Base-by-base conservation (phyloP, 2,329 filamentous ascomycete genomes). In the Neoarthrinium moseri region DNA sequence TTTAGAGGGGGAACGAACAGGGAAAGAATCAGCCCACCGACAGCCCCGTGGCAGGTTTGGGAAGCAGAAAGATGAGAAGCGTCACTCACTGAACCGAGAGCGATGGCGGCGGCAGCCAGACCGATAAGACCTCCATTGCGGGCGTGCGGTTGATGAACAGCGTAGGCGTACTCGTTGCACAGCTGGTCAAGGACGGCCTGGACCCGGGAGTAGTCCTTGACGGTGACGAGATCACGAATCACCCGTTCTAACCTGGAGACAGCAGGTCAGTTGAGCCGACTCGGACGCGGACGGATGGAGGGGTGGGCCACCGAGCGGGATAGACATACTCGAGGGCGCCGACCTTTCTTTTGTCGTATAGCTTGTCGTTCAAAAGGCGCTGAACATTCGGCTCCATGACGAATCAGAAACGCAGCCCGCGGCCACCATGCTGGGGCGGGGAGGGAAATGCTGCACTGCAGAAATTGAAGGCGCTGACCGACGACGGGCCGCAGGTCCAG, bases 331-430 rank as follows among this genome's bases (percentile, higher is more conserved):
- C 94, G 47, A 99, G 81, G 58, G 95, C 94, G 54, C 94, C 94
- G 62, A 91, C 86, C 71, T 99, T 99, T 65, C 95, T 84, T 76
- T 95, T 96, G 66, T 99, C 94, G 68, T 99, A 99, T 64, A 97
- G 86, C 81, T 96, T 99, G 73, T 99, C 94, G 66, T 95, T 95
- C 64, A 99, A 78, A 56, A 91, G 81, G 58, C 92, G 89, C 70
- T 95, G 90, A 65, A 96, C 89, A 64, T 84, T 86, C 62, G 81
- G 77, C 74, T 97, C 92, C 91, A 97, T 96, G 60, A 29, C 30
- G 32, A 23, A 30, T 34, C 32, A 10, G 32, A 34, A 15, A 34
- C 32, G 7, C 32, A 17, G 32, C 10, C 32, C n/a, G n/a, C n/a
- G 32, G n/a, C 32, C n/a, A 34, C 32, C 32, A 34, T 34, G 26